A percentile compares a stretch with the other conserved stretches of the same genome.
Conservation (phyloP, 495 filamentous ascomycete species). For the Neurospora sp. region DNA sequence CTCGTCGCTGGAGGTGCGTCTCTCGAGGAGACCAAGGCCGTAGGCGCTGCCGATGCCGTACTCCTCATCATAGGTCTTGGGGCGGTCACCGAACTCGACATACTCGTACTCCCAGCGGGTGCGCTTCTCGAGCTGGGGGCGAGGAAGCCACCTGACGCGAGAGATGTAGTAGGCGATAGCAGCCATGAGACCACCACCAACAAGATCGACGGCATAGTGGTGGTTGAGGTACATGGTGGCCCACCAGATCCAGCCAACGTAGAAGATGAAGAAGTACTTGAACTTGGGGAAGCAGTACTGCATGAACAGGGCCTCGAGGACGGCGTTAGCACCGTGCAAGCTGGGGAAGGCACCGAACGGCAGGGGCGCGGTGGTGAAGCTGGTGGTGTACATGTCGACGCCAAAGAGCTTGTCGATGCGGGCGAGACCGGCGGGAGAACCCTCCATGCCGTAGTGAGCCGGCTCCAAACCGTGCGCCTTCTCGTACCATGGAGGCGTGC, state of each 20-base stretch:
- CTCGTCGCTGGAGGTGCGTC: constrained; percentile 22
- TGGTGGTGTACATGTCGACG: constrained; percentile 83
- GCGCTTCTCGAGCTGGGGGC: constrained; percentile 68
- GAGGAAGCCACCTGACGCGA: constrained; percentile 68
- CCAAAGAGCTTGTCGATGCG: constrained; percentile 84
- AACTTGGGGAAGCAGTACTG: constrained; percentile 76
- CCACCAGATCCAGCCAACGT: constrained; percentile 92
- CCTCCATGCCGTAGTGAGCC: constrained; percentile 82
- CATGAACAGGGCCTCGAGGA: constrained; percentile 86
- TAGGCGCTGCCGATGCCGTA: constrained; percentile 16
- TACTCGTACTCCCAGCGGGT: constrained; percentile 96
- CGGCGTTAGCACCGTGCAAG: constrained; percentile 76
- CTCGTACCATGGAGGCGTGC: constrained; percentile 94
- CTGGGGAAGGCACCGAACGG: constrained; percentile 94
- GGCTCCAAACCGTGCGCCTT: constrained; percentile 74
- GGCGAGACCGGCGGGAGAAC: constrained; percentile 77
- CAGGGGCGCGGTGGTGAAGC: constrained; percentile 76
- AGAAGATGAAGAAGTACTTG: constrained; percentile 63
- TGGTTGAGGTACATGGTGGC: constrained; percentile 97
- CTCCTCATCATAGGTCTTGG: constrained; percentile 29
- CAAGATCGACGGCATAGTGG: constrained; percentile 89
- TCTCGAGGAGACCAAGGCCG: constrained; percentile 23
- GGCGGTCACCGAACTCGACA: constrained; percentile 58
- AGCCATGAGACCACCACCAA: constrained; percentile 74
- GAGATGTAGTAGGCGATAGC: constrained; percentile 71